Base-by-base conservation (phyloP, 2,329 filamentous ascomycete genomes). In the Lasiodiplodia theobromae region DNA sequence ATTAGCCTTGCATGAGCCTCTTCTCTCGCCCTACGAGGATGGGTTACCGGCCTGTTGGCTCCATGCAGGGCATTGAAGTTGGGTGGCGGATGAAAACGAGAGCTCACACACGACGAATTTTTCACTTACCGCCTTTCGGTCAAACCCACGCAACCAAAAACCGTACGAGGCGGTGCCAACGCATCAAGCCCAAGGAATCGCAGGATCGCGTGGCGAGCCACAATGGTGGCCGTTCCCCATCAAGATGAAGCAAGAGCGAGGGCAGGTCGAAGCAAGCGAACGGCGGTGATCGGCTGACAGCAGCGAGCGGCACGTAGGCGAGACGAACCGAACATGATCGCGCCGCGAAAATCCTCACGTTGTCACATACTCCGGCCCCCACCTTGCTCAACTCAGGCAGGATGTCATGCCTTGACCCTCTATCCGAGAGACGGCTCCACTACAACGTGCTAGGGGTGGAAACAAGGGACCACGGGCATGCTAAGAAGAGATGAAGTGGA, bases 251-350 rank as follows among this genome's bases (percentile, higher is more conserved):
- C 40, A 28, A 49, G n/a, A 25, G 34, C 31, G n/a, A 60, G 18
- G n/a, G 37, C 21, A 38, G 23, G 54, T 16, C 52, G n/a, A 40
- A 44, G 54, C 37, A 40, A 44, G 51, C 23, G n/a, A 44, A 58
- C 21, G 57, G 57, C 57, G 57, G 14, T 23, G 57, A 60, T 40
- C 57, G 57, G 40, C 37, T 60, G 57, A 47, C 38, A 60, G 57
- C 57, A 31, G 37, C 23, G 37, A 4, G 57, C 57, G 37, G 21
- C 56, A 14, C 21, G 18, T 31, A 60, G 57, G 57, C 57, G 57
- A 60, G 57, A 60, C 57, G 38, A 60, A 60, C 57, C 57, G 57
- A 60, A 44, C 38, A 40, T 58, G 10, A 37, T 23, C n/a, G 54
- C n/a, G 54, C 18, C n/a, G 37, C n/a, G 57, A 44, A 60, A 60